Evolutionary conservation across 1,284 basidiomycete species (phyloP).

Genomic region (Lignosus rhinocerotis): DNA sequence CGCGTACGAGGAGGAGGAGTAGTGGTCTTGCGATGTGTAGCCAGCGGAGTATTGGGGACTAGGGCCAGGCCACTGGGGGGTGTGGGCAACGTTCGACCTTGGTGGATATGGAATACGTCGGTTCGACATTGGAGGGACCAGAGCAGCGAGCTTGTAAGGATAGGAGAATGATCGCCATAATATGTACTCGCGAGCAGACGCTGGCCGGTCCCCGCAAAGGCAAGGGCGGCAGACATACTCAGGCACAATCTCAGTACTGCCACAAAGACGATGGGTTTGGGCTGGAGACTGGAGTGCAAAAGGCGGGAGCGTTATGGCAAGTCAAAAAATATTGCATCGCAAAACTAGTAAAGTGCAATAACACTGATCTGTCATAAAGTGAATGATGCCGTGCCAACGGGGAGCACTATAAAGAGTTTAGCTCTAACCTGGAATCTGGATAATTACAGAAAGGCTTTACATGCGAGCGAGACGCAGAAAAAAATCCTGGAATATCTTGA

Average conservation of each 20-base stretch:
- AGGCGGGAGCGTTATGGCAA: slow-evolving; percentile 15
- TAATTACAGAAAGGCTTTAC: slow-evolving; percentile 12
- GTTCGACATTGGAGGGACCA: slow-evolving; percentile 33
- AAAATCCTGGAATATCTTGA: slow-evolving; percentile 1
- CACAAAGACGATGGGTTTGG: slow-evolving; percentile 30
- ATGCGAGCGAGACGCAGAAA: slow-evolving; percentile 17
- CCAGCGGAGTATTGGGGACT: slow-evolving; percentile 27
- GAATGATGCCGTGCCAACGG: slow-evolving; percentile 29
- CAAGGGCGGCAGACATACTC: slow-evolving; percentile 11
- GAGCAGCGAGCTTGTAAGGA: slow-evolving; percentile 26
- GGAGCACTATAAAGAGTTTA: slow-evolving; percentile 24
- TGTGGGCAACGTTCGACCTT: slow-evolving; percentile 27
- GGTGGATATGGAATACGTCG: slow-evolving; percentile 32
- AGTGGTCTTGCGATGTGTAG: slow-evolving; percentile 30
- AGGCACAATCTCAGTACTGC: slow-evolving; percentile 37
- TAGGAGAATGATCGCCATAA: slow-evolving; percentile 26
- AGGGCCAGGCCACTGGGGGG: slow-evolving; percentile 30
- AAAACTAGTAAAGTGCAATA: slow-evolving; percentile 27
- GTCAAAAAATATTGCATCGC: slow-evolving; percentile 13
- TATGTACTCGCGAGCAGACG: slow-evolving; percentile 35
- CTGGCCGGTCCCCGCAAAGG: slow-evolving; percentile 14
- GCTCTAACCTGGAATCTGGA: slow-evolving; percentile 11
- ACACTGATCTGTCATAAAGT: slow-evolving; percentile 29
- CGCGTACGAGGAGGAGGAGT: slow-evolving; percentile 30
- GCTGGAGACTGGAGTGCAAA: slow-evolving; percentile 17